A percentile compares a stretch with the other conserved stretches of the same genome.
Evolutionary conservation across 176 grass and related monocot genomes (phyloP).

Genomic region (Cymbopogon citratus): DNA sequence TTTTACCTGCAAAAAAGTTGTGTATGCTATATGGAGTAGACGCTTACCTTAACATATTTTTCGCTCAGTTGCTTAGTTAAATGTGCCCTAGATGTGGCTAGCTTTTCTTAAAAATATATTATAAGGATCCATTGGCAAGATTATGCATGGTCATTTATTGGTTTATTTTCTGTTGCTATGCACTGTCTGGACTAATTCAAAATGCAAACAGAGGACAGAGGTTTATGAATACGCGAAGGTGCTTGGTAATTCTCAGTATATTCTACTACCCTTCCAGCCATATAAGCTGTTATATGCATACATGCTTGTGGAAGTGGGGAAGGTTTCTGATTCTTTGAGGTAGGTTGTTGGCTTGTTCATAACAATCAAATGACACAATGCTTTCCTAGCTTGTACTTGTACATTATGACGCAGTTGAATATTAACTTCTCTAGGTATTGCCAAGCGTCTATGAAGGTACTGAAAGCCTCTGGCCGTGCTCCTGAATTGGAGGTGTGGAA

Average conservation of each 20-base stretch:
- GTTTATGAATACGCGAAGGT: conserved; percentile 97
- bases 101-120: conserved; percentile 7
- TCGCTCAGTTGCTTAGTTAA: neutral
- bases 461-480: conserved; percentile 74
- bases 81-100: neutral
- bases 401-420: conserved; percentile 17
- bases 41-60: neutral
- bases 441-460: conserved; percentile 82
- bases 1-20: neutral
- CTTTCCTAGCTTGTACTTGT: conserved; percentile 1
- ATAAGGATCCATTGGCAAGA: conserved; percentile 6
- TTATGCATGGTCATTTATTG: conserved; percentile 7
- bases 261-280: conserved; percentile 81
- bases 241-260: conserved; percentile 94
- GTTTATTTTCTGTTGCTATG: conserved; percentile 14
- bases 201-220: conserved; percentile 78
- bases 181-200: conserved; percentile 27
- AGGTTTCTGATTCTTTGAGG: conserved; percentile 83
- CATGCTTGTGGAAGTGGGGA: conserved; percentile 94
- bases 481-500: conserved; percentile 94
- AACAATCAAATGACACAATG: neutral
- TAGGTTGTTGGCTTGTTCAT: conserved; percentile 33
- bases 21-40: neutral
- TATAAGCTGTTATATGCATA: conserved; percentile 98
- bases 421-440: conserved; percentile 67